Conservation (phyloP, 208 protist species). For the Leishmania aethiopica region DNA sequence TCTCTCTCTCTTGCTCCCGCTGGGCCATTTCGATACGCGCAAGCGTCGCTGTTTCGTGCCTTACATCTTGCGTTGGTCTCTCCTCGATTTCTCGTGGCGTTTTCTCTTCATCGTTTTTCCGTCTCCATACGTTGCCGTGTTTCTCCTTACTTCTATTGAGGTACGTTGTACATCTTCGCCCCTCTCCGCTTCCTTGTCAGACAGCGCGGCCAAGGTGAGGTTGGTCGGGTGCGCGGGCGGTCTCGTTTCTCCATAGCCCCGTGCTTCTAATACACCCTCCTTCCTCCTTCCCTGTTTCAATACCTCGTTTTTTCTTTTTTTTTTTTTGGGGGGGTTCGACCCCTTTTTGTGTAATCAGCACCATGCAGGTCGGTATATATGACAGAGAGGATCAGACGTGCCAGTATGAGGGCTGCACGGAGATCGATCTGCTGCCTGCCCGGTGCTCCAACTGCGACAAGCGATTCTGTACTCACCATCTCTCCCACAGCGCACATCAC, state of each 20-base stretch:
- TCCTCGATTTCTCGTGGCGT: neutral
- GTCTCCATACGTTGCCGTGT: neutral
- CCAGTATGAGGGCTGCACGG: slow-evolving; percentile 60
- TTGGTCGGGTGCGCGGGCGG: neutral
- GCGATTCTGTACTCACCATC: slow-evolving; percentile 83
- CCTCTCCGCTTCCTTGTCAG: neutral
- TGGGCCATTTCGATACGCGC: neutral
- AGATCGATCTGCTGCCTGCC: slow-evolving; percentile 74
- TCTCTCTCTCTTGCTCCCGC: neutral
- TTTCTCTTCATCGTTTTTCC: neutral
- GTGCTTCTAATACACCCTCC: neutral
- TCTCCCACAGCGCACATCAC: slow-evolving; percentile 54
- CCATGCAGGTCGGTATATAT: slow-evolving; percentile 86
- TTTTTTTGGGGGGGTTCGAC: no score
- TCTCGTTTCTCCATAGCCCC: neutral
- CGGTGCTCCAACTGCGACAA: slow-evolving; percentile 73
- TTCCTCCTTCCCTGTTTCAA: neutral
- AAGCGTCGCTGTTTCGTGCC: neutral
- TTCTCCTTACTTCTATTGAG: neutral
- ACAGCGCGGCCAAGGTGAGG: neutral
- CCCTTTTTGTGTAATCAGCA: slow-evolving; percentile 8
- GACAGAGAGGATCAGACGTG: slow-evolving; percentile 79
- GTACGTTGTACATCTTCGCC: neutral
- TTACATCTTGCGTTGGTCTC: neutral
- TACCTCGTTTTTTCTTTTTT: neutral